phyloP scores from a whole-genome alignment of 345 rosid genomes.

The Microcos paniculata region DNA sequence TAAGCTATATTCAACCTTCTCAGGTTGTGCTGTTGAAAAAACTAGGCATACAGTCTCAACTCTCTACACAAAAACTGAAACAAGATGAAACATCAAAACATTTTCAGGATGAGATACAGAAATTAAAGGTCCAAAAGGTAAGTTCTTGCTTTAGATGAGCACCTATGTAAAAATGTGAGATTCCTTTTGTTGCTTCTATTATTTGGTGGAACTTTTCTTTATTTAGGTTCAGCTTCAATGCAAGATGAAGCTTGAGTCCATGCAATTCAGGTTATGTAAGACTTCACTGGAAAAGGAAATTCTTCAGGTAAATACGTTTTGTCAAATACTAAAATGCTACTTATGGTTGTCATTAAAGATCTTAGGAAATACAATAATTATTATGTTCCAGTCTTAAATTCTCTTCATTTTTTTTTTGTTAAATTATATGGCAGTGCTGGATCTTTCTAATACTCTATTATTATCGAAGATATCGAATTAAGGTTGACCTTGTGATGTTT shows the following conservation, averaged over 20 bases:
- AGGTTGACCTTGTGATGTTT: background rate
- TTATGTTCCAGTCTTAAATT: background rate
- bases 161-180: background rate
- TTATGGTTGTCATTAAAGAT: background rate
- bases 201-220: conserved; percentile 7
- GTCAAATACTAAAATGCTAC: background rate
- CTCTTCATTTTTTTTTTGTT: background rate
- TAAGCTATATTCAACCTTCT: conserved; percentile 13
- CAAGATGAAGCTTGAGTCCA: conserved; percentile 79
- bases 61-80: conserved; percentile 55
- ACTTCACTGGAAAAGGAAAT: conserved; percentile 75
- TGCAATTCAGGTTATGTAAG: conserved; percentile 70
- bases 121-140: conserved; percentile 84
- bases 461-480: background rate
- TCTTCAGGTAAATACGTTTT: conserved; percentile 63
- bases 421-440: background rate
- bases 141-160: conserved; percentile 12
- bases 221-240: conserved; percentile 88
- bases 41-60: conserved; percentile 50
- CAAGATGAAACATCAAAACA: conserved; percentile 47
- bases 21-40: conserved; percentile 67
- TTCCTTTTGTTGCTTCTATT: conserved; percentile 1
- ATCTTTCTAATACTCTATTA: background rate
- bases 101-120: conserved; percentile 61
- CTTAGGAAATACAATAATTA: background rate